A percentile compares a stretch with the other conserved stretches of the same genome.
Evolutionary conservation across 176 grass and related monocot species (phyloP).

Genomic region (Aegilops tauschii): DNA sequence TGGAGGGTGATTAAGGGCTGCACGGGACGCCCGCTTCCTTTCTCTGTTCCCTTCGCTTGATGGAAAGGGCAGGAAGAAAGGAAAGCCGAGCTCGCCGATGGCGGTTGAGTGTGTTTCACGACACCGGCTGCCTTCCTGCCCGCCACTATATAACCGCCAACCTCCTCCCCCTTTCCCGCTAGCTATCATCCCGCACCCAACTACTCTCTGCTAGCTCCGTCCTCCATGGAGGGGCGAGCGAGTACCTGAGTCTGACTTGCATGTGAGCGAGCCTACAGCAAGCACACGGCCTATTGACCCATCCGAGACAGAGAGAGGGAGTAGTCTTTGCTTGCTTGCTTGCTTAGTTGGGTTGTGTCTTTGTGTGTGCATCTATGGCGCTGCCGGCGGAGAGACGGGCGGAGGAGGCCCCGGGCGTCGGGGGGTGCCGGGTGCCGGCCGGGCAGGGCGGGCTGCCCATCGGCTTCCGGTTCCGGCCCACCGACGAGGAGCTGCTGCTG

Average conservation of each 20-base stretch:
- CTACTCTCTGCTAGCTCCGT: background rate
- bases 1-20: background rate
- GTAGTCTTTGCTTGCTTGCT: background rate
- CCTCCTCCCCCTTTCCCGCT: slow-evolving; percentile 16
- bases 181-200: slow-evolving; percentile 1
- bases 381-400: background rate
- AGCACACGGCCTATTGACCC: background rate
- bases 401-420: background rate
- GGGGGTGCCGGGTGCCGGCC: background rate
- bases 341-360: background rate
- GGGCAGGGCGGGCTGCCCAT: slow-evolving; percentile 50
- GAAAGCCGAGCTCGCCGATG: background rate
- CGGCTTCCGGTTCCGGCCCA: slow-evolving; percentile 88
- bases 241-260: background rate
- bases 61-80: background rate
- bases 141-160: slow-evolving; percentile 45
- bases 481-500: slow-evolving; percentile 86
- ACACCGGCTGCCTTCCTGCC: background rate
- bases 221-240: background rate
- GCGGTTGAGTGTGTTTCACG: slow-evolving; percentile 64
- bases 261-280: background rate
- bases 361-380: background rate
- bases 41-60: background rate
- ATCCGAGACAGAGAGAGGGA: background rate
- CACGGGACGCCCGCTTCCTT: background rate